A percentile compares a stretch with the other conserved stretches of the same genome.
Conservation (phyloP, 345 rosid species). For the Gossypium stocksii region DNA sequence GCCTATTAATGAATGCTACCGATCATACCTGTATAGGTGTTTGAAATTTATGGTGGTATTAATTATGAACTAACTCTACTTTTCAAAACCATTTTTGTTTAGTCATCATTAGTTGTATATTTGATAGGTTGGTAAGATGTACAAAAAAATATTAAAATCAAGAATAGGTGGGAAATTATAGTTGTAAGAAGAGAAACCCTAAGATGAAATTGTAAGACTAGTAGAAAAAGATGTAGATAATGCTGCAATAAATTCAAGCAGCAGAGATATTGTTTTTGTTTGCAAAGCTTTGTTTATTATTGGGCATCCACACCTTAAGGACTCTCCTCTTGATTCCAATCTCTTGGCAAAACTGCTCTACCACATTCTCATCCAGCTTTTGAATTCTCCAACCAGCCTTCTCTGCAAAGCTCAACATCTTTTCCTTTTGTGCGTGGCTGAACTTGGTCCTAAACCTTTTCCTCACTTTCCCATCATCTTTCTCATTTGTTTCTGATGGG, state of each 20-base stretch:
- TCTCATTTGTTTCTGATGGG: slow-evolving; percentile 66
- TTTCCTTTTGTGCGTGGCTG: slow-evolving; percentile 78
- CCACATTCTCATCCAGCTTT: slow-evolving; percentile 69
- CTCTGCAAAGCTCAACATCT: slow-evolving; percentile 83
- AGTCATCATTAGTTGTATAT: too few relatives aligned
- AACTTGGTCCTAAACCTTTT: slow-evolving; percentile 89
- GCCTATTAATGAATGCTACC: too few relatives aligned
- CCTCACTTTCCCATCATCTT: slow-evolving; percentile 42
- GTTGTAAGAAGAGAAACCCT: too few relatives aligned
- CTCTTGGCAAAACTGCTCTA: slow-evolving; percentile 48
- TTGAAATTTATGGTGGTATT: too few relatives aligned
- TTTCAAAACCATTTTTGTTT: too few relatives aligned
- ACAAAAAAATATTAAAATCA: too few relatives aligned
- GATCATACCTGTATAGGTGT: too few relatives aligned
- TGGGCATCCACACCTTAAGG: slow-evolving; percentile 46
- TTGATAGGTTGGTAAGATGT: too few relatives aligned
- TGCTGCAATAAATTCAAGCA: not conserved
- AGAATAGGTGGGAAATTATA: too few relatives aligned
- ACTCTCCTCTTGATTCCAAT: slow-evolving; percentile 56
- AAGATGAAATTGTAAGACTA: too few relatives aligned
- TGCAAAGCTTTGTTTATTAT: not conserved
- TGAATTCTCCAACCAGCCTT: slow-evolving; percentile 84
- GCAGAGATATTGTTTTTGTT: not conserved
- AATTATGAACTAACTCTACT: too few relatives aligned
- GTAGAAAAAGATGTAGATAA: too few relatives aligned